These are phyloP conservation scores for Citrus mangshanensis DNA, from an alignment of 345 rosid genomes.

Conservation along the genomic window DNA sequence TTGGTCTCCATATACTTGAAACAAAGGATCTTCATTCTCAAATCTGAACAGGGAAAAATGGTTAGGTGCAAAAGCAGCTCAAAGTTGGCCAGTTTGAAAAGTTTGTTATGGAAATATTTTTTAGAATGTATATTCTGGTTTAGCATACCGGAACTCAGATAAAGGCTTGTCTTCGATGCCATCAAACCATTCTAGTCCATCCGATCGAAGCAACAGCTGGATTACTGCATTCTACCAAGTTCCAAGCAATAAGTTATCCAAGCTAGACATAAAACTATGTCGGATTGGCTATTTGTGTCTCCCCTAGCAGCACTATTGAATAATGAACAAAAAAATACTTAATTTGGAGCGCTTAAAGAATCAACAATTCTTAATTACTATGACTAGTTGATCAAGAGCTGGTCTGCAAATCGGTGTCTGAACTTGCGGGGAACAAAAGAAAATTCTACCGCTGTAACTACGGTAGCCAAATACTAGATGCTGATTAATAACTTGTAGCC, in stretches of 20 bases:
- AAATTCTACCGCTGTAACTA: no score
- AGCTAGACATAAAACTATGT: not conserved
- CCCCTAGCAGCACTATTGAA: not conserved
- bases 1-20: conserved; percentile 25
- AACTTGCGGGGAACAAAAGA: no score
- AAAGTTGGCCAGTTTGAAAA: not conserved
- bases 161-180: conserved; percentile 35
- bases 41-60: conserved; percentile 15
- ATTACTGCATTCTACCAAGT: conserved; percentile 33
- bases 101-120: not conserved
- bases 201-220: conserved; percentile 36
- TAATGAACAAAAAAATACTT: not conserved
- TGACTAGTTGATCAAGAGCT: not conserved
- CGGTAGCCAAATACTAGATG: no score
- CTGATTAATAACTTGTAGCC: no score
- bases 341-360: not conserved
- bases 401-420: no score
- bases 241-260: not conserved
- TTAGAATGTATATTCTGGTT: not conserved
- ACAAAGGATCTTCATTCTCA: conserved; percentile 24
- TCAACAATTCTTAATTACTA: not conserved
- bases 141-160: conserved; percentile 25
- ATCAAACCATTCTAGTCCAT: conserved; percentile 50
- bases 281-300: not conserved
- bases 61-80: not conserved